A percentile compares a stretch with the other conserved stretches of the same genome.
Conservation (phyloP, 1,284 basidiomycete species). For the Exobasidium rhododendri region DNA sequence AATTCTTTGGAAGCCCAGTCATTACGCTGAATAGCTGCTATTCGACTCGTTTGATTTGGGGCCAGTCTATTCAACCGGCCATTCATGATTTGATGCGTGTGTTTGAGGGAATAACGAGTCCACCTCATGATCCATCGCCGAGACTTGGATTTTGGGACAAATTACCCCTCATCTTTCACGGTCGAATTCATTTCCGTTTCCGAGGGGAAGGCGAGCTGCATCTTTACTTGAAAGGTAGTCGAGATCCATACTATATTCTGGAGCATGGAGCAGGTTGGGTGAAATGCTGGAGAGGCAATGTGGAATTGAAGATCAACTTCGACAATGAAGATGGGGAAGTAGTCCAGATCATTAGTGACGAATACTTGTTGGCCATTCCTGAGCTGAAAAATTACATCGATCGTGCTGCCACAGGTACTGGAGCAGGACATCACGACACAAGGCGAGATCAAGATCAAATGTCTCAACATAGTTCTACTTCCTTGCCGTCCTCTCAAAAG, state of each 20-base stretch:
- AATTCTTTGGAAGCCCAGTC: constrained; percentile 71
- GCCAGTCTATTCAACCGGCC: constrained; percentile 79
- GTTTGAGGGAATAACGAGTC: constrained; percentile 75
- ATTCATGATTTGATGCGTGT: constrained; percentile 83
- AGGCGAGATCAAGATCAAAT: constrained; percentile 7
- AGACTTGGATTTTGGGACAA: constrained; percentile 93
- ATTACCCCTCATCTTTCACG: constrained; percentile 74
- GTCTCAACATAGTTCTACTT: background rate
- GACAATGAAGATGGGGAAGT: constrained; percentile 74
- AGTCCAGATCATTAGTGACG: constrained; percentile 77
- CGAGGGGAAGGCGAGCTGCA: constrained; percentile 66
- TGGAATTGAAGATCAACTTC: constrained; percentile 71
- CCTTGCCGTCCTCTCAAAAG: constrained; percentile 11
- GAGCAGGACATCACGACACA: background rate
- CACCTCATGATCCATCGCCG: constrained; percentile 81
- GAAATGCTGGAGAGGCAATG: constrained; percentile 76
- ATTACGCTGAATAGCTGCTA: constrained; percentile 68
- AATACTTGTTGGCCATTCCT: constrained; percentile 55
- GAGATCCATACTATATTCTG: constrained; percentile 73
- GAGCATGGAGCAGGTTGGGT: constrained; percentile 85
- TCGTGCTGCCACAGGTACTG: constrained; percentile 57
- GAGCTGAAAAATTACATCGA: constrained; percentile 59
- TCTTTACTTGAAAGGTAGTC: constrained; percentile 62
- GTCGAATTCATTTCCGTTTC: constrained; percentile 73
- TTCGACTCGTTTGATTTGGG: constrained; percentile 80